Conservation (phyloP, 2,329 filamentous ascomycete species). For the Colletotrichum sp. region DNA sequence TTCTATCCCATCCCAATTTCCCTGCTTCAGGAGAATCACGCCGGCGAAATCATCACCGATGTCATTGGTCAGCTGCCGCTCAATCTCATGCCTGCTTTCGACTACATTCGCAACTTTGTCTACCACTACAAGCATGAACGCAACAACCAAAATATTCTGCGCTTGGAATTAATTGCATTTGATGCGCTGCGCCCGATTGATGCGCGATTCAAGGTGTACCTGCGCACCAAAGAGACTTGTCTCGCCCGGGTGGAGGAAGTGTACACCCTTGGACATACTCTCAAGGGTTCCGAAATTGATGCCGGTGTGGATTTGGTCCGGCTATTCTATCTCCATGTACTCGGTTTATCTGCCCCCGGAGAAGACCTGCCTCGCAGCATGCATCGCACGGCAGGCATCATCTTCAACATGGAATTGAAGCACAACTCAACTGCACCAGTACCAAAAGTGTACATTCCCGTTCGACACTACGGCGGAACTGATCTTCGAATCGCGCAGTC, state of each 20-base stretch:
- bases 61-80: background rate
- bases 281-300: slow-evolving; percentile 2
- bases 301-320: slow-evolving; percentile 21
- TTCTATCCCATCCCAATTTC: slow-evolving; percentile 28
- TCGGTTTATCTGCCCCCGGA: slow-evolving; percentile 19
- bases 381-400: slow-evolving; percentile 37
- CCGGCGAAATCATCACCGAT: slow-evolving; percentile 5
- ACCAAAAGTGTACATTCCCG: slow-evolving; percentile 38
- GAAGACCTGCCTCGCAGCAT: slow-evolving; percentile 16
- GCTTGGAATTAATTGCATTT: slow-evolving; percentile 33
- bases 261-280: slow-evolving; percentile 26
- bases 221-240: slow-evolving; percentile 31
- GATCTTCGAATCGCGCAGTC: slow-evolving; percentile 12
- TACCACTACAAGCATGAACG: slow-evolving; percentile 1
- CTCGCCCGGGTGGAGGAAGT: slow-evolving; percentile 31
- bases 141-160: background rate
- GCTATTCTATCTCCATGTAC: slow-evolving; percentile 23
- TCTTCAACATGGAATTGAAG: slow-evolving; percentile 37
- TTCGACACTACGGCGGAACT: slow-evolving; percentile 33
- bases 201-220: slow-evolving; percentile 41
- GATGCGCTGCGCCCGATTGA: slow-evolving; percentile 30
- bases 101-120: background rate
- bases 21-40: background rate
- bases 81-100: slow-evolving; percentile 23
- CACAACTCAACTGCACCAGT: slow-evolving; percentile 22